Percentiles rank a stretch among this genome's conserved stretches.
Conservation (phyloP, 768 basidiomycete genomes). For the Pleurotus djamor region DNA sequence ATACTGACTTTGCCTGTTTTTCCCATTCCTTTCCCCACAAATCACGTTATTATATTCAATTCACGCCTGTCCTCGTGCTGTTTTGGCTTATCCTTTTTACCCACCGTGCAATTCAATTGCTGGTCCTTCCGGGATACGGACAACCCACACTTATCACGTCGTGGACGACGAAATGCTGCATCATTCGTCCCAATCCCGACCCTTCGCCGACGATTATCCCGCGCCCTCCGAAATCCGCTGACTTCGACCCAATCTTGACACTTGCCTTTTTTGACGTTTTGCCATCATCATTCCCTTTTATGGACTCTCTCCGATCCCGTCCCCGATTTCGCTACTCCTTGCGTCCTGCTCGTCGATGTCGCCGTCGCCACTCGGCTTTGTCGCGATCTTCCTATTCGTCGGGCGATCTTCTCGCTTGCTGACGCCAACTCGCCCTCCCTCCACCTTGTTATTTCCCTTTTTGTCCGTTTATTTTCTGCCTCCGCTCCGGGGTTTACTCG, state of each 20-base stretch:
- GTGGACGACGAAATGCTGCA: background rate
- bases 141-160: background rate
- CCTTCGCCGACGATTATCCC: slow-evolving; percentile 10
- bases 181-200: background rate
- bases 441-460: slow-evolving; percentile 17
- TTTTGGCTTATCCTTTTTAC: background rate
- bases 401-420: slow-evolving; percentile 35
- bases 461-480: slow-evolving; percentile 3
- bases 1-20: slow-evolving; percentile 6
- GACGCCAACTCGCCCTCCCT: slow-evolving; percentile 22
- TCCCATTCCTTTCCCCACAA: background rate
- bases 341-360: background rate
- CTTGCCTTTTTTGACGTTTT: background rate
- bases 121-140: background rate
- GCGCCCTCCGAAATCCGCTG: slow-evolving; percentile 3
- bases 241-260: background rate
- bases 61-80: background rate
- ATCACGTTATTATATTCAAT: background rate
- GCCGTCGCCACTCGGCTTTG: slow-evolving; percentile 10
- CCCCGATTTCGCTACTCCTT: slow-evolving; percentile 1
- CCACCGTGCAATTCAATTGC: background rate
- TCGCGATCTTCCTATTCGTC: slow-evolving; percentile 5
- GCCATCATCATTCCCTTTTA: slow-evolving; percentile 3
- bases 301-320: slow-evolving; percentile 1
- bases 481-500: slow-evolving; percentile 8